Evolutionary conservation across 1,139 yeast species (phyloP), one percentile per base, ranked within the genome.

Genomic region (Yamadazyma diddensiae): DNA sequence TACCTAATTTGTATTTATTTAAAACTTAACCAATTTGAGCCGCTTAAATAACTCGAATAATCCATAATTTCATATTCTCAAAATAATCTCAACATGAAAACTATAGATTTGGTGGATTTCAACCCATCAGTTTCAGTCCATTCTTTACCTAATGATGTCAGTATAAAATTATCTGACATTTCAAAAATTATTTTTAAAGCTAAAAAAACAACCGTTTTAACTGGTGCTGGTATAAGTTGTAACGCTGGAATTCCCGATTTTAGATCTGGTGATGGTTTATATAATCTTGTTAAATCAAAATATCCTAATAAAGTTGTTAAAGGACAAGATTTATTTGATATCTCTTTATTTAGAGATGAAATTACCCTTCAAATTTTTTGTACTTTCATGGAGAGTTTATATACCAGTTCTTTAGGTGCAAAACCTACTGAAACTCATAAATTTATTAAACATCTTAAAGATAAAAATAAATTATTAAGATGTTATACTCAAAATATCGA

Each of bases 231-330:
- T 2, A 86, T 90, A 37, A 86, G 96, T 16, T 87, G 97, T 55
- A 87, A 85, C 54, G 97, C 97, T 1, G 97, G 97, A 0, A 90
- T 90, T 35, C 97, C 97, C 1, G 97, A 90, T 55, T 90, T 90
- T 56, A 70, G 97, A 37, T 84, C 95, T 2, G 66, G 79, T 12
- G 79, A 82, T 44, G 97, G 97, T 2, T 69, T 90, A 15, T 90
- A 90, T 61, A 79, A 82, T 42, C 56, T 79, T 60, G 88, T 82
- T 13, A 83, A 82, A 48, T 62, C 65, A 12, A 75, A 77, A 45
- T 74, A 74, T 49, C 86, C 87, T 2, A 70, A 73, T 33, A 65
- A 75, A 6, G 70, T 79, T 5, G 77, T 82, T 25, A 78, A 76
- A 45, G 97, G 98, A 4, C 87, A 86, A 50, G 98, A 92, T 43